These are phyloP conservation scores for Pythium oligandrum DNA, from an alignment of 352 stramenopile species.

Conservation along the genomic window DNA sequence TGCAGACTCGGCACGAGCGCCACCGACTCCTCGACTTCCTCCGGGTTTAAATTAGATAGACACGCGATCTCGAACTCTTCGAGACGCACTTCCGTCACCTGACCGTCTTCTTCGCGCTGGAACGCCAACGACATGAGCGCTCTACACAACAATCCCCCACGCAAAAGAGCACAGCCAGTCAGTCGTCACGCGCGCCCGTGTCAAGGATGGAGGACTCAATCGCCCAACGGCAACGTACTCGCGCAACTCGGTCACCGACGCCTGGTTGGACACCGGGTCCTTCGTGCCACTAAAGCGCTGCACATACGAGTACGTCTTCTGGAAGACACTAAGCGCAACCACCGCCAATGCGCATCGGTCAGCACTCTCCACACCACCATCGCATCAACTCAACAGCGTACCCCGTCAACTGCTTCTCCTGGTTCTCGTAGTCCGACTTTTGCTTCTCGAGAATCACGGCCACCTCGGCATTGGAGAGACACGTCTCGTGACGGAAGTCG, in stretches of 20 bases:
- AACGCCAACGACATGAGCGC: slow-evolving; percentile 85
- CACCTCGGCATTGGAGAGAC: slow-evolving; percentile 87
- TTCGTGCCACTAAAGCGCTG: slow-evolving; percentile 90
- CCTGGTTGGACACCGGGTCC: slow-evolving; percentile 87
- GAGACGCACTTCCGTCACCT: slow-evolving; percentile 71
- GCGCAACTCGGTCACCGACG: slow-evolving; percentile 83
- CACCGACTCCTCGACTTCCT: slow-evolving; percentile 86
- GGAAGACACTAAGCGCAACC: slow-evolving; percentile 60
- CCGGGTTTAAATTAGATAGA: slow-evolving; percentile 87
- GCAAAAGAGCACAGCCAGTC: no score
- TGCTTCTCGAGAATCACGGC: slow-evolving; percentile 90
- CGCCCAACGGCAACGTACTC: slow-evolving; percentile 41
- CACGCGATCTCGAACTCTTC: slow-evolving; percentile 90
- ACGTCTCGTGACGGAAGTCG: slow-evolving; percentile 88
- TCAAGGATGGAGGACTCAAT: no score
- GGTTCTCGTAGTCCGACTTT: slow-evolving; percentile 88
- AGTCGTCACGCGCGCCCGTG: no score
- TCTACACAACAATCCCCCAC: slow-evolving; percentile 19
- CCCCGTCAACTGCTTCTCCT: slow-evolving; percentile 87
- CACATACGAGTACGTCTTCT: slow-evolving; percentile 91
- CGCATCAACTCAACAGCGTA: slow-evolving; percentile 18
- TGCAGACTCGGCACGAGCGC: slow-evolving; percentile 86
- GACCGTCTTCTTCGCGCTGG: slow-evolving; percentile 65
- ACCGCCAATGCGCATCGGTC: neutral
- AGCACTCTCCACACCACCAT: neutral